Base-by-base conservation (phyloP, 1,284 basidiomycete genomes). In the Ceraceosorus guamensis region DNA sequence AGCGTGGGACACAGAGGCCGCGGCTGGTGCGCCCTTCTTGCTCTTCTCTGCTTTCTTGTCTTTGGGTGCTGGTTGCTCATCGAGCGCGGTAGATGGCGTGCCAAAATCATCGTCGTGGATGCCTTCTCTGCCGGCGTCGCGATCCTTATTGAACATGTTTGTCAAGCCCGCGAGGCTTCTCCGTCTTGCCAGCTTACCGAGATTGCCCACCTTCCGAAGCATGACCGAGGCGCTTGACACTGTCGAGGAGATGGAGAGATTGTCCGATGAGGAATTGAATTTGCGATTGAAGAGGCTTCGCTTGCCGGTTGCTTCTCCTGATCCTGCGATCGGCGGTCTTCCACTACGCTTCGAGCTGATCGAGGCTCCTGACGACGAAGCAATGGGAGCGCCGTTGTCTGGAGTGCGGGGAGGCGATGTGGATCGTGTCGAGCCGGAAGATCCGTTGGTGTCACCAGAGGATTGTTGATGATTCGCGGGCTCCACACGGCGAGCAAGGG, bases 181-280 rank as follows among this genome's bases (percentile, higher is more conserved):
- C 46, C 90, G 82, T 55, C 90, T 81, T 5, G 90, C 89, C n/a
- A 95, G 81, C 78, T 88, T 90, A 48, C 91, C 90, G 77, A 96
- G 86, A 53, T 86, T 87, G 33, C 93, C 92, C 52, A 98, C 85
- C 79, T 95, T 97, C 68, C 93, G 85, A 70, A 98, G 93, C 85
- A 98, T 95, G 76, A 97, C 88, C 57, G 88, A 91, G 6, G 92
- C 93, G 54, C 88, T 91, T 61, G 87, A 90, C 67, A 96, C 92
- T 46, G 93, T 96, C n/a, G 89, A 93, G 34, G 87, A 65, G 51
- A 98, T 84, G 35, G 91, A 95, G 62, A 98, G 93, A 77, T 98
- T 98, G 77, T 98, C 92, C 46, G 91, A 95, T 56, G 88, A 91
- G 50, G 87, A 86, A 77, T 98, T 97, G 71, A 91, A 80, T 66